phyloP scores from a whole-genome alignment of 371 early-diverging fungal genomes.

The Batkoa obscura region DNA sequence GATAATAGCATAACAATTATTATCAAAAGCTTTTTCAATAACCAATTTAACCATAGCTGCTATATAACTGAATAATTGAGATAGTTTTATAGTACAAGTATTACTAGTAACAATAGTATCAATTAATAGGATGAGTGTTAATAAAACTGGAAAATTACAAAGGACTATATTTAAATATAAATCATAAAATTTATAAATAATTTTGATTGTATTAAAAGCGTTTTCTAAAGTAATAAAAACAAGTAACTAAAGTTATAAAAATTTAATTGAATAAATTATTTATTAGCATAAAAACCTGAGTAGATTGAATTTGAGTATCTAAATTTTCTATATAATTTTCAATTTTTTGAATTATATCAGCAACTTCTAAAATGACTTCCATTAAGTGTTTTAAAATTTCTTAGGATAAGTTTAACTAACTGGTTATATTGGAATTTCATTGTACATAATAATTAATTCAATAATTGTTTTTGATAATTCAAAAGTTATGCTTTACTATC shows the following conservation, averaged over 20 bases:
- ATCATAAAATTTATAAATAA: slow-evolving; percentile 52
- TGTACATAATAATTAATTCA: slow-evolving; percentile 34
- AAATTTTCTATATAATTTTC: slow-evolving; percentile 30
- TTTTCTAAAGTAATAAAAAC: background rate
- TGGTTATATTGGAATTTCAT: slow-evolving; percentile 39
- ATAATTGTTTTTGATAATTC: slow-evolving; percentile 50
- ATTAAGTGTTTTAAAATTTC: slow-evolving; percentile 43
- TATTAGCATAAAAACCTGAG: slow-evolving; percentile 7
- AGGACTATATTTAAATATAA: slow-evolving; percentile 47
- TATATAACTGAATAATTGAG: slow-evolving; percentile 55
- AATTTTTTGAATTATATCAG: slow-evolving; percentile 39
- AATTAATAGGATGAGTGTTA: slow-evolving; percentile 48
- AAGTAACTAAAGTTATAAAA: no score
- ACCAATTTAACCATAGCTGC: slow-evolving; percentile 34
- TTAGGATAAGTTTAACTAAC: slow-evolving; percentile 36
- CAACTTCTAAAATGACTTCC: slow-evolving; percentile 39
- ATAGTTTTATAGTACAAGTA: slow-evolving; percentile 70
- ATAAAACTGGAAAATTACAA: slow-evolving; percentile 76
- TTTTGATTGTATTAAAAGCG: slow-evolving; percentile 16
- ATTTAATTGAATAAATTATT: background rate
- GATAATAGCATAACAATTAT: slow-evolving; percentile 35
- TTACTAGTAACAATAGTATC: slow-evolving; percentile 89
- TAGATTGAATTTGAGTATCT: slow-evolving; percentile 27
- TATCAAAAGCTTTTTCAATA: slow-evolving; percentile 56
- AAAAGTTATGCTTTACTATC: slow-evolving; percentile 30